Conservation (phyloP, 345 rosid genomes). For the Theobroma cacao region DNA sequence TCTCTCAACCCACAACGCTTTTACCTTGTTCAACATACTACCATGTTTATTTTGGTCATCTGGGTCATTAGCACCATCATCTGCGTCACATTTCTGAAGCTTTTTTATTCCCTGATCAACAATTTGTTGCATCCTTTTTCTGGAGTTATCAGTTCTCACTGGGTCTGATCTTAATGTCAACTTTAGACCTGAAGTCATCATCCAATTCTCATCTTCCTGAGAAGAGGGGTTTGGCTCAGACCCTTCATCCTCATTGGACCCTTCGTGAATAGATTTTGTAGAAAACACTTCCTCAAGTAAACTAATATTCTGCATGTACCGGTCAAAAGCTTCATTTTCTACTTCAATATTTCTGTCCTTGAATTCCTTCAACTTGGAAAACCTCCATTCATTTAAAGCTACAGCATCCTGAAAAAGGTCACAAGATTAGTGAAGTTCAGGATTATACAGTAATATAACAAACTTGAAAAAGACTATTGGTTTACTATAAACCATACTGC, state of each 20-base stretch:
- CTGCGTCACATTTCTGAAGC: conserved; percentile 38
- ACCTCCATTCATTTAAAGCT: conserved; percentile 89
- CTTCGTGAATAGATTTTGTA: conserved; percentile 40
- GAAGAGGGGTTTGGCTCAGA: conserved; percentile 23
- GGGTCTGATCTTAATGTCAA: conserved; percentile 49
- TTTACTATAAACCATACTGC: background rate
- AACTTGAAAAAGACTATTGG: background rate
- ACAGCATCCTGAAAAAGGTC: conserved; percentile 70
- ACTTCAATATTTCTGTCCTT: conserved; percentile 65
- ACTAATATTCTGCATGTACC: conserved; percentile 67
- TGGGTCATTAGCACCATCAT: conserved; percentile 19
- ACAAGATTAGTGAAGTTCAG: conserved; percentile 6
- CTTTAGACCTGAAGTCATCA: conserved; percentile 37
- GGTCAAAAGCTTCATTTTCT: conserved; percentile 85
- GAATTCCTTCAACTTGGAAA: conserved; percentile 74
- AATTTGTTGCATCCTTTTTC: conserved; percentile 48
- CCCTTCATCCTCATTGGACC: conserved; percentile 24
- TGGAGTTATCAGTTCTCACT: conserved; percentile 46
- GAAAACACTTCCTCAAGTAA: conserved; percentile 79
- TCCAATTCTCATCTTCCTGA: conserved; percentile 27
- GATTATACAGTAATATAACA: background rate
- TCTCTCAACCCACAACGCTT: conserved; percentile 40
- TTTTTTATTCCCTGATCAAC: conserved; percentile 62
- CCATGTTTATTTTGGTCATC: conserved; percentile 32
- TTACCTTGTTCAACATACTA: conserved; percentile 33